A percentile compares a stretch with the other conserved stretches of the same genome.
phyloP scores from a whole-genome alignment of 805 yeast species.

The Starmerella vitae region DNA sequence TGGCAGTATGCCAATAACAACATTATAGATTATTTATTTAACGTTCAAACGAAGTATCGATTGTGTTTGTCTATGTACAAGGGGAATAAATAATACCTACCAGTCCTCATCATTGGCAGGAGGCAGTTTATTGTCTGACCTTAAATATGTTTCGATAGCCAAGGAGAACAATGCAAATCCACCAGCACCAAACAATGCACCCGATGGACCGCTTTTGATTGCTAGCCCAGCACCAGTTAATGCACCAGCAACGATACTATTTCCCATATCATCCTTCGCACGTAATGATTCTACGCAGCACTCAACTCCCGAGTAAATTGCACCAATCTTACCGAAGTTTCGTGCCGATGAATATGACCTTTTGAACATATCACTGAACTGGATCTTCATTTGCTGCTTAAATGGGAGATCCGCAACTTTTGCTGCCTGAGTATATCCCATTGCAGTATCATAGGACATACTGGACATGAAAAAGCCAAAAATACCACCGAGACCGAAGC shows the following conservation, averaged over 20 bases:
- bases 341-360: conserved; percentile 82
- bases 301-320: conserved; percentile 83
- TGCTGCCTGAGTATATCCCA: conserved; percentile 36
- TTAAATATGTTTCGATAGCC: conserved; percentile 62
- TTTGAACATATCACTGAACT: conserved; percentile 81
- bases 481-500: conserved; percentile 88
- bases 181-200: conserved; percentile 84
- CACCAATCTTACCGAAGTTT: conserved; percentile 86
- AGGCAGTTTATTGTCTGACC: conserved; percentile 70
- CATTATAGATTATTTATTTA: neutral
- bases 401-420: conserved; percentile 75
- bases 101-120: conserved; percentile 76
- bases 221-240: conserved; percentile 95
- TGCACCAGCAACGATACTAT: conserved; percentile 89
- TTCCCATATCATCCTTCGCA: conserved; percentile 83
- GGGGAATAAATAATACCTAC: conserved; percentile 12
- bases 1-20: neutral
- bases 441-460: conserved; percentile 76
- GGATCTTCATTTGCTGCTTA: conserved; percentile 81
- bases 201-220: conserved; percentile 83
- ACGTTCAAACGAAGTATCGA: neutral
- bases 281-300: conserved; percentile 74
- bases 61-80: conserved; percentile 20
- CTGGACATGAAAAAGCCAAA: conserved; percentile 80
- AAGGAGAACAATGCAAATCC: conserved; percentile 89